Conservation (phyloP, 495 filamentous ascomycete genomes). For the Glutinoglossum americanum region DNA sequence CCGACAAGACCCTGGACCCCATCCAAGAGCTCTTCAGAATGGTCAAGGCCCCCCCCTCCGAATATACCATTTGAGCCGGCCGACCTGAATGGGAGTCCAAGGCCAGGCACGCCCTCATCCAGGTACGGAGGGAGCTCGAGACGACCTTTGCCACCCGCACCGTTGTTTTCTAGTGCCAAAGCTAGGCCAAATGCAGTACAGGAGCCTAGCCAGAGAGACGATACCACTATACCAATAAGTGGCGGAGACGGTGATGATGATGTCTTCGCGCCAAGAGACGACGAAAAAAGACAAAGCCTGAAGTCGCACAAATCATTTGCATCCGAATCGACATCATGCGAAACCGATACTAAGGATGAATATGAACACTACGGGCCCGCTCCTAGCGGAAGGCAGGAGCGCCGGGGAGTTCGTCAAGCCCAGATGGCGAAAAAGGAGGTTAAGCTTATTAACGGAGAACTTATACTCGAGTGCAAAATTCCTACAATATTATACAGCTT, state of each 20-base stretch:
- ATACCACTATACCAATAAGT: constrained; percentile 35
- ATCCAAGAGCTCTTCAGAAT: constrained; percentile 40
- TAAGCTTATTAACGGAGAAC: constrained; percentile 83
- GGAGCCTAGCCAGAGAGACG: constrained; percentile 19
- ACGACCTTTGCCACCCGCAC: constrained; percentile 76
- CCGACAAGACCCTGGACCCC: constrained; percentile 57
- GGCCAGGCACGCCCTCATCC: constrained; percentile 77
- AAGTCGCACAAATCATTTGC: constrained; percentile 39
- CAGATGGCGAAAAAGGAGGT: constrained; percentile 91
- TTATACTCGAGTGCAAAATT: constrained; percentile 97
- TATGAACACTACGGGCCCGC: constrained; percentile 64
- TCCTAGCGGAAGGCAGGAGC: constrained; percentile 63
- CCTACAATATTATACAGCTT: constrained; percentile 94
- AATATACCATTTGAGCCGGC: constrained; percentile 58
- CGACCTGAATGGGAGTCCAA: constrained; percentile 71
- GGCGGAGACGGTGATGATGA: constrained; percentile 40
- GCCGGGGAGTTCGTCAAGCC: constrained; percentile 58
- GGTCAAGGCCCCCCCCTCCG: constrained; percentile 43
- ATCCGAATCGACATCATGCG: constrained; percentile 42
- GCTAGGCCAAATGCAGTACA: constrained; percentile 21
- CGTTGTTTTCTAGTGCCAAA: constrained; percentile 46
- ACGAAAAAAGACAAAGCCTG: constrained; percentile 24
- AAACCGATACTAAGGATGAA: constrained; percentile 24
- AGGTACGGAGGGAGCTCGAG: constrained; percentile 69
- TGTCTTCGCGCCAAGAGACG: constrained; percentile 36